Evolutionary conservation across 768 basidiomycete genomes (phyloP).

Genomic region (Heimioporus sp.): DNA sequence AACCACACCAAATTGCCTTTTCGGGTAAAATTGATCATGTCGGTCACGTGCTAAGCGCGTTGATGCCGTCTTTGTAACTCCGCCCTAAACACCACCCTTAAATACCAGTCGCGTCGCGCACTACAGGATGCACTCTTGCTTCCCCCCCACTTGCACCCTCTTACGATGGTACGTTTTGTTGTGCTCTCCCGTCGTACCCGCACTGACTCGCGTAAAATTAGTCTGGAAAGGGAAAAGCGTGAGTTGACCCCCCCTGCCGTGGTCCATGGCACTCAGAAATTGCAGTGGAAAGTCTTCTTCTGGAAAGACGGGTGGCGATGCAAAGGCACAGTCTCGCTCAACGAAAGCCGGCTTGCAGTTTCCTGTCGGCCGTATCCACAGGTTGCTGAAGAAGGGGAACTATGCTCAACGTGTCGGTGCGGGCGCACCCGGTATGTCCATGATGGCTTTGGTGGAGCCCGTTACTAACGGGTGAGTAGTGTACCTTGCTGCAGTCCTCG

Average conservation of each 20-base stretch:
- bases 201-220: conserved; percentile 21
- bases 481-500: conserved; percentile 82
- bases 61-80: conserved; percentile 31
- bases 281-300: conserved; percentile 46
- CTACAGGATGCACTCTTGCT: conserved; percentile 7
- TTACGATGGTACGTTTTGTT: conserved; percentile 32
- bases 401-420: conserved; percentile 70
- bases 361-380: conserved; percentile 82
- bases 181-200: neutral
- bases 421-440: conserved; percentile 58
- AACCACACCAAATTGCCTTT: conserved; percentile 22
- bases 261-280: neutral
- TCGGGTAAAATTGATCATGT: conserved; percentile 20
- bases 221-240: conserved; percentile 60
- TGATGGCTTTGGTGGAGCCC: neutral
- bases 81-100: conserved; percentile 27
- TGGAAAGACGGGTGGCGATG: conserved; percentile 48
- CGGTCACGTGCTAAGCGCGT: conserved; percentile 35
- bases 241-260: conserved; percentile 18
- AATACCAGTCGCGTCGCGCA: conserved; percentile 29
- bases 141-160: conserved; percentile 12
- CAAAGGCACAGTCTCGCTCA: conserved; percentile 68
- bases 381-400: conserved; percentile 71
- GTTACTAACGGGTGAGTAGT: conserved; percentile 39
- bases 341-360: conserved; percentile 64